These are phyloP conservation scores for Ceratocystis ficicola DNA, from an alignment of 2,329 filamentous ascomycete genomes.

Conservation along the genomic window DNA sequence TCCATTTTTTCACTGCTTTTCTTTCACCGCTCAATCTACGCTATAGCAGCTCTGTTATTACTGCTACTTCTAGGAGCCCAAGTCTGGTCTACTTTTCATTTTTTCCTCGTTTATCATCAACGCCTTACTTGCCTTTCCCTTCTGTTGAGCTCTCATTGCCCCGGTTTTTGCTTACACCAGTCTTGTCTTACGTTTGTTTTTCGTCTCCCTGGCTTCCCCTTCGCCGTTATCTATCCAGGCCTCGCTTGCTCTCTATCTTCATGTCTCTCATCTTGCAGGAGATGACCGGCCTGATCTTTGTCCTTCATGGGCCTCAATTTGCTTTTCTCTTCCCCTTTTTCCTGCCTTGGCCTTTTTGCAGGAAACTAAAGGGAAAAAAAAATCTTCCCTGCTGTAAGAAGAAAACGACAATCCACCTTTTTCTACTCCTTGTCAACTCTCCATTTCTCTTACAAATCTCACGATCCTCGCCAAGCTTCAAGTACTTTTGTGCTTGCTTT, in stretches of 20 bases:
- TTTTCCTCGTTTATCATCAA: background rate
- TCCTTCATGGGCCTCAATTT: conserved; percentile 4
- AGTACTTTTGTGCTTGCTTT: background rate
- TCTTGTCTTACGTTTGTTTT: background rate
- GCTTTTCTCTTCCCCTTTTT: background rate
- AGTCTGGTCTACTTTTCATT: background rate
- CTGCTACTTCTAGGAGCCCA: background rate
- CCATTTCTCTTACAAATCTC: conserved; percentile 6
- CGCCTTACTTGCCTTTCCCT: background rate
- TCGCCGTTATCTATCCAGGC: background rate
- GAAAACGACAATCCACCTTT: background rate
- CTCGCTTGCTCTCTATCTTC: background rate
- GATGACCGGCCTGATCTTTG: background rate
- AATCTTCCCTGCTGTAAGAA: background rate
- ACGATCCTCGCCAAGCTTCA: conserved; percentile 1
- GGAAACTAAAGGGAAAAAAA: background rate
- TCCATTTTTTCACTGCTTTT: background rate
- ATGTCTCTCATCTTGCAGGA: background rate
- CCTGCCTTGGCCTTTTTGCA: background rate
- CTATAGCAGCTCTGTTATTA: background rate
- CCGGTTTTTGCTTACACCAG: background rate
- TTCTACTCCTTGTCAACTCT: background rate
- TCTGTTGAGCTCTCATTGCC: background rate
- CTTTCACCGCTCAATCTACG: background rate
- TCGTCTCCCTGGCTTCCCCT: background rate